Conservation (phyloP, 106 monocot genomes). For the Apostasia shenzhenica region DNA sequence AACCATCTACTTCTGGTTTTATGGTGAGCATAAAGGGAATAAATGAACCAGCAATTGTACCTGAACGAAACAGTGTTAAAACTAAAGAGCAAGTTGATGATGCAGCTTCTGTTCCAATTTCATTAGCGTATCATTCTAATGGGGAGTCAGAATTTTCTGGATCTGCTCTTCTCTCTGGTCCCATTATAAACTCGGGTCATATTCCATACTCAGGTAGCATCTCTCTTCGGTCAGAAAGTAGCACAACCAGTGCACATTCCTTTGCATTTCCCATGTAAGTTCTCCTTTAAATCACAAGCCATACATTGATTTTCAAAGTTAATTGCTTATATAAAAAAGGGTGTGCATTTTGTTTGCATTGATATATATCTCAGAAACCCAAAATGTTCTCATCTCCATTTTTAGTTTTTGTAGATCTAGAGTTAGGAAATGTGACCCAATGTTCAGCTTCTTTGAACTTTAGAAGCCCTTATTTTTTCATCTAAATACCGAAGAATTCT, state of each 20-base stretch:
- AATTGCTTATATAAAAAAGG: too few relatives aligned
- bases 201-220: slow-evolving; percentile 68
- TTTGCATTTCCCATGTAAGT: slow-evolving; percentile 95
- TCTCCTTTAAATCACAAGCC: background rate
- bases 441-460: too few relatives aligned
- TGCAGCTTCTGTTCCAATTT: slow-evolving; percentile 13
- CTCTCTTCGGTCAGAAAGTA: slow-evolving; percentile 81
- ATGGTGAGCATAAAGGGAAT: slow-evolving; percentile 4
- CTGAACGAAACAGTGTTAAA: background rate
- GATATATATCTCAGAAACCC: too few relatives aligned
- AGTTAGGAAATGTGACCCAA: too few relatives aligned
- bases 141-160: slow-evolving; percentile 27
- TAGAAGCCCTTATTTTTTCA: too few relatives aligned
- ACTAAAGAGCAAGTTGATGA: slow-evolving; percentile 14
- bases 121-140: slow-evolving; percentile 19
- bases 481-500: too few relatives aligned
- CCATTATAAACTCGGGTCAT: slow-evolving; percentile 31
- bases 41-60: slow-evolving; percentile 11
- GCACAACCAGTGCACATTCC: slow-evolving; percentile 75
- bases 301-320: too few relatives aligned
- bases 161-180: slow-evolving; percentile 20
- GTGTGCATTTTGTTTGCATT: too few relatives aligned
- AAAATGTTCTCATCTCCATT: too few relatives aligned
- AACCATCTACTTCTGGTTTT: background rate
- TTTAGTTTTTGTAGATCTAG: too few relatives aligned